phyloP scores from a whole-genome alignment of 352 stramenopile species.

The Globisporangium nodosum region DNA sequence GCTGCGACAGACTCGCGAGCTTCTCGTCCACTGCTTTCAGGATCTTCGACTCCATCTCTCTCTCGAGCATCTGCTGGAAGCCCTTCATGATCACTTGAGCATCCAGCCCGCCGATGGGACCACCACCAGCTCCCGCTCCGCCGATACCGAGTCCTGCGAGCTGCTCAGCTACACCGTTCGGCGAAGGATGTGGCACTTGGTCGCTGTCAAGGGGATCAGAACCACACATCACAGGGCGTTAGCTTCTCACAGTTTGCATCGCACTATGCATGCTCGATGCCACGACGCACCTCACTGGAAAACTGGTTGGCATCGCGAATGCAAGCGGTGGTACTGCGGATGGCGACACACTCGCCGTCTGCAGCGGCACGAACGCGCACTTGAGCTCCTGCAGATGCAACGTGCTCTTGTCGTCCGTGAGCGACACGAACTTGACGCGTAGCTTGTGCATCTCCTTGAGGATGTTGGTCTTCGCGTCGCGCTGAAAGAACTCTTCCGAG shows the following conservation, averaged over 20 bases:
- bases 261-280: not conserved
- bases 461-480: slow-evolving; percentile 36
- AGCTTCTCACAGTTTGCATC: too few relatives aligned
- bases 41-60: slow-evolving; percentile 68
- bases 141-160: slow-evolving; percentile 5
- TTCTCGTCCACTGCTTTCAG: slow-evolving; percentile 51
- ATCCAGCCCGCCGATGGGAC: slow-evolving; percentile 14
- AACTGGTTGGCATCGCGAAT: not conserved
- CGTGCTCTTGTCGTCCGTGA: slow-evolving; percentile 47
- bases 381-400: slow-evolving; percentile 34
- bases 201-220: too few relatives aligned
- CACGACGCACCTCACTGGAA: not conserved
- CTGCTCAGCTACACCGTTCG: slow-evolving; percentile 2
- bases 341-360: slow-evolving; percentile 11
- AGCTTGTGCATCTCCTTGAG: slow-evolving; percentile 46
- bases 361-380: slow-evolving; percentile 34
- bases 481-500: slow-evolving; percentile 38
- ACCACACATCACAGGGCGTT: too few relatives aligned
- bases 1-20: slow-evolving; percentile 40
- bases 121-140: not conserved
- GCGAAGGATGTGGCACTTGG: not conserved
- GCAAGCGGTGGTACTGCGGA: not conserved
- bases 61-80: slow-evolving; percentile 61
- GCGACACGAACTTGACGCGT: slow-evolving; percentile 68
- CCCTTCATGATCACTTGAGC: slow-evolving; percentile 35